Base-by-base conservation (phyloP, 768 basidiomycete species). In the Mycena galopus region DNA sequence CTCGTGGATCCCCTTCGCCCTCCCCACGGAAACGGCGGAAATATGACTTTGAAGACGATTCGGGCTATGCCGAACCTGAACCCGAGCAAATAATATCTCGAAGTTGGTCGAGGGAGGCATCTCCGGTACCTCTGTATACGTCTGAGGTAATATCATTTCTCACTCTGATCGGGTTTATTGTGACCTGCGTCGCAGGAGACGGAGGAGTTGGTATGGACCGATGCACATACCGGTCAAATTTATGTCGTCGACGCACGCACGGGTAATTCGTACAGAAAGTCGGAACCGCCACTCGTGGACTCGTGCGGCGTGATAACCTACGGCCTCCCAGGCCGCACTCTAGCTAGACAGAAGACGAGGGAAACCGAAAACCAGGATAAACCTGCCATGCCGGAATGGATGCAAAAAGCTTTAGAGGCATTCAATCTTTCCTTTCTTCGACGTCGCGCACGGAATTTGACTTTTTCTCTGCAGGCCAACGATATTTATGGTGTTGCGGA, bases 211-310 rank as follows among this genome's bases (percentile, higher is more conserved):
- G 58, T 82, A 25, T 94, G 93, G 93, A 87, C 82, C 33, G 93
- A 96, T 82, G 87, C 89, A n/a, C 80, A 75, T 17, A 93, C 91
- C 6, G 87, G 89, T 17, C 83, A 90, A 77, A 81, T 79, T 3
- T 92, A 91, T 77, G 68, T 88, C n/a, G 81, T 95, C 19, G 89
- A 96, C 77, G 78, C 80, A n/a, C 86, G 89, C 62, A 94, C 92
- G 12, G 93, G 93, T 12, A 90, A 94, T 78, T 94, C 92, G 10
- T 85, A 86, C 79, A 82, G 81, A 33, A 81, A 80, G 71, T 72
- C 74, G 29, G 72, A 72, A 39, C 71, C 75, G 47, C 69, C 75
- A 47, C 63, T 35, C 67, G 67, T 56, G 29, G 66, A 61, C 64
- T 64, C 62, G 58, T 69, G 57, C 72, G 71, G 62, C 76, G 81